These are phyloP conservation scores for Epichloe coenophiala DNA, from an alignment of 2,329 filamentous ascomycete genomes.

Conservation along the genomic window DNA sequence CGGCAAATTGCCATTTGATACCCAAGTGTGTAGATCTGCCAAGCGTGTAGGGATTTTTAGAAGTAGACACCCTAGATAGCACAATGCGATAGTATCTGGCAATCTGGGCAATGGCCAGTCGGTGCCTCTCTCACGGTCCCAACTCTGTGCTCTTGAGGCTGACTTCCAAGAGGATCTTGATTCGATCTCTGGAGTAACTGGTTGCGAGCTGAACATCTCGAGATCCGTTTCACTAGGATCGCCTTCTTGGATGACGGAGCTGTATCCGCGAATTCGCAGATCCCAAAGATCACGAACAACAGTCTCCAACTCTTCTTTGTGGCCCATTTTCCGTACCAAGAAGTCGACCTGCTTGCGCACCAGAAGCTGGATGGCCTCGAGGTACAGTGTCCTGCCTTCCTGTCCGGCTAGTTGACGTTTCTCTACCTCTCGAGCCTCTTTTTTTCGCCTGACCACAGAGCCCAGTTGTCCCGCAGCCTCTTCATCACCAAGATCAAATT, in stretches of 20 bases:
- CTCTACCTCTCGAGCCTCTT: slow-evolving; percentile 39
- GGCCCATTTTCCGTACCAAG: slow-evolving; percentile 51
- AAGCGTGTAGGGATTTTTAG: slow-evolving; percentile 65
- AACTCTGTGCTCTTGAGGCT: slow-evolving; percentile 23
- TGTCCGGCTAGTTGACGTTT: slow-evolving; percentile 48
- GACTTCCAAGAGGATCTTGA: slow-evolving; percentile 15
- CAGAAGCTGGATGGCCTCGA: slow-evolving; percentile 75
- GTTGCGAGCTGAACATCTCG: slow-evolving; percentile 27
- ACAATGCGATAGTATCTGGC: slow-evolving; percentile 62
- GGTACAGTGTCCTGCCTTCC: slow-evolving; percentile 61
- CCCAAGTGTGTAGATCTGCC: slow-evolving; percentile 59
- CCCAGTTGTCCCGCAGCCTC: slow-evolving; percentile 55
- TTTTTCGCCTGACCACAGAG: slow-evolving; percentile 40
- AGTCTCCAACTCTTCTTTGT: slow-evolving; percentile 62
- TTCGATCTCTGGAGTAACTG: slow-evolving; percentile 10
- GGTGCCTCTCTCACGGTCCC: slow-evolving; percentile 31
- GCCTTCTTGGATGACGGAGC: slow-evolving; percentile 21
- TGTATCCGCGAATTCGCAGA: slow-evolving; percentile 41
- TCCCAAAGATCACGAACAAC: slow-evolving; percentile 79
- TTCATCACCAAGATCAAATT: slow-evolving; percentile 49
- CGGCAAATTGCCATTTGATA: slow-evolving; percentile 51
- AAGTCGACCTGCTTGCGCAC: slow-evolving; percentile 69
- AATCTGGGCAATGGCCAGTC: slow-evolving; percentile 50
- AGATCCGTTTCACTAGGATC: slow-evolving; percentile 14
- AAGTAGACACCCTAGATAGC: slow-evolving; percentile 66